Evolutionary conservation across 1,284 basidiomycete genomes (phyloP), one percentile per base, ranked within the genome.

Genomic region (Ganoderma sp.): DNA sequence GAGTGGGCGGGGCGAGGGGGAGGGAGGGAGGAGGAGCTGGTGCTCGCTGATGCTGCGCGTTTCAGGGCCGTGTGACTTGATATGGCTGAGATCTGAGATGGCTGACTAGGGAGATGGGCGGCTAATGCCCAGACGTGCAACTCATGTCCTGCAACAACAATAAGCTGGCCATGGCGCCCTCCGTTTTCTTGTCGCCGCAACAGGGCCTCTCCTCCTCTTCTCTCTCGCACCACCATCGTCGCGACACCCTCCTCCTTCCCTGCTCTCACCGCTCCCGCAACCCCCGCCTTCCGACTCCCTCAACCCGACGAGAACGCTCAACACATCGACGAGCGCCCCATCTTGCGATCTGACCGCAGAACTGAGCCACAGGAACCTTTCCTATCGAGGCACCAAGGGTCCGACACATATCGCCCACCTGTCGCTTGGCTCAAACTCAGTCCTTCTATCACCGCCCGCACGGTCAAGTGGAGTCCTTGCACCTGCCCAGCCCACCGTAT

Each of bases 111-210:
- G 34, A 10, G 19, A 9, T 39, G 52, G 52, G 52, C 52, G 52
- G 52, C 52, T 58, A 41, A 2, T 59, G 50, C 17, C 37, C 5
- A n/a, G 19, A 9, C n/a, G n/a, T 48, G 45, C 45, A 52, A 52
- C 66, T 67, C 69, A 71, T 69, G 66, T 64, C 63, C 48, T 43
- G 43, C 48, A 68, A 72, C 67, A 72, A 72, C 71, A 72, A 72
- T 72, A 72, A 72, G 69, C 67, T 17, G 32, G 15, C 67, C 61
- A 58, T 64, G 66, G 62, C 71, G 69, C 67, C 68, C 65, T 58
- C 57, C 57, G 60, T 15, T 56, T 41, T 63, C 71, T 67, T 58
- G 66, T 69, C 68, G 64, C 48, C 41, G 28, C 65, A 22, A 19
- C 63, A 42, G 57, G 34, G 63, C 25, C 15, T 48, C 28, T 32